Conservation (phyloP, 2,329 filamentous ascomycete species). For the Alternaria sp. region DNA sequence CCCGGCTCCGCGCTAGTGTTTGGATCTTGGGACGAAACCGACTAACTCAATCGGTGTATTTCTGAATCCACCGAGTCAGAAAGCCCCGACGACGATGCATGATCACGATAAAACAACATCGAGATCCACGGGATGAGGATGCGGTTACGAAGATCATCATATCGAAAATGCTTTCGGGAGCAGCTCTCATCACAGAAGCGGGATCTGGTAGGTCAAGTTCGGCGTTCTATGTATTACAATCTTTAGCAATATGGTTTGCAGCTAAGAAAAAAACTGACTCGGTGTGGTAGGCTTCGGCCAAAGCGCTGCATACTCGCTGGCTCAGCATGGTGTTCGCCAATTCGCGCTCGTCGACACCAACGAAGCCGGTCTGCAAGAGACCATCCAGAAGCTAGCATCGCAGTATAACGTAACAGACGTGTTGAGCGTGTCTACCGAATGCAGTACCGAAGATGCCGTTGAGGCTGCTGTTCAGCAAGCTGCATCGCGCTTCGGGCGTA, state of each 20-base stretch:
- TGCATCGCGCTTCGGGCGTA: slow-evolving; percentile 54
- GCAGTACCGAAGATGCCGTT: slow-evolving; percentile 43
- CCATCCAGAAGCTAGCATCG: slow-evolving; percentile 11
- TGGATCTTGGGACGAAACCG: not conserved
- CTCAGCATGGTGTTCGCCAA: slow-evolving; percentile 13
- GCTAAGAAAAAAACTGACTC: slow-evolving; percentile 11
- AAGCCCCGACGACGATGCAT: slow-evolving; percentile 13
- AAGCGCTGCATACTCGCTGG: slow-evolving; percentile 16
- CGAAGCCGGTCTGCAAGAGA: slow-evolving; percentile 17
- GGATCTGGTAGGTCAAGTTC: slow-evolving; percentile 15
- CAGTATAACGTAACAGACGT: slow-evolving; percentile 12
- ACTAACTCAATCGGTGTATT: slow-evolving; percentile 10
- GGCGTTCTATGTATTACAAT: not conserved
- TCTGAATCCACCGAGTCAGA: slow-evolving; percentile 12
- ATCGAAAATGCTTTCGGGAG: slow-evolving; percentile 17
- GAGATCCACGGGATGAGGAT: slow-evolving; percentile 8
- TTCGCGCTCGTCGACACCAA: slow-evolving; percentile 21
- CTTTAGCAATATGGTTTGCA: not conserved
- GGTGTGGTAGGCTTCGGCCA: slow-evolving; percentile 16
- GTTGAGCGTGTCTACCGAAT: slow-evolving; percentile 14
- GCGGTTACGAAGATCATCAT: slow-evolving; percentile 7
- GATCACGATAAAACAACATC: slow-evolving; percentile 17
- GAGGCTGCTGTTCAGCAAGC: slow-evolving; percentile 42
- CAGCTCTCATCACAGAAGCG: slow-evolving; percentile 17
- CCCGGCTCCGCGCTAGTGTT: not conserved